phyloP scores from a whole-genome alignment of 2,329 filamentous ascomycete species.

The Cladosporium sphaerospermum region DNA sequence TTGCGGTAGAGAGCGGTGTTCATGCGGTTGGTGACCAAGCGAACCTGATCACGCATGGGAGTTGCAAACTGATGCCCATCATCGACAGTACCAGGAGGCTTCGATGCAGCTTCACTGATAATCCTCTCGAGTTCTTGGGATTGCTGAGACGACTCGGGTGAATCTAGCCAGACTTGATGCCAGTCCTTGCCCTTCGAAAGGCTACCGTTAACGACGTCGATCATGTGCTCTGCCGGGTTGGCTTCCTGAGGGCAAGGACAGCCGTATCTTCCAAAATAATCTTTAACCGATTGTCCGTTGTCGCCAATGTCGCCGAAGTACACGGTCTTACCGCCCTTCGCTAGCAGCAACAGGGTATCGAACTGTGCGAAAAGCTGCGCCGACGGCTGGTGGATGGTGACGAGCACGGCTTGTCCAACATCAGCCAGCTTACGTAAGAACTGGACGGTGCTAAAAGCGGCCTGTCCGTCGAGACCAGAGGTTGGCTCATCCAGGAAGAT shows the following conservation, averaged over 20 bases:
- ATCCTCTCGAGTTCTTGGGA: slow-evolving; percentile 37
- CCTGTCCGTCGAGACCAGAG: slow-evolving; percentile 56
- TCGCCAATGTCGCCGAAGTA: slow-evolving; percentile 57
- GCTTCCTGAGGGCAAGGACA: slow-evolving; percentile 45
- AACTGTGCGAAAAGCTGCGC: slow-evolving; percentile 62
- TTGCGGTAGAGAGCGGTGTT: slow-evolving; percentile 61
- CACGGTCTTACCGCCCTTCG: slow-evolving; percentile 58
- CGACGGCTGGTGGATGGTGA: slow-evolving; percentile 66
- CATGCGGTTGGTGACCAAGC: slow-evolving; percentile 40
- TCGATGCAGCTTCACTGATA: slow-evolving; percentile 31
- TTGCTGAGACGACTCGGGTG: slow-evolving; percentile 16
- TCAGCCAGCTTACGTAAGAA: slow-evolving; percentile 62
- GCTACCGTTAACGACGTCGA: slow-evolving; percentile 41
- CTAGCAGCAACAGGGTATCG: slow-evolving; percentile 58
- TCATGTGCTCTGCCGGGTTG: slow-evolving; percentile 52
- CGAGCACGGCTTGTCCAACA: slow-evolving; percentile 60
- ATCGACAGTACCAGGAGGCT: slow-evolving; percentile 31
- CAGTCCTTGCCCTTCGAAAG: slow-evolving; percentile 41
- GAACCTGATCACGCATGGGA: slow-evolving; percentile 36
- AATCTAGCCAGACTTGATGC: slow-evolving; percentile 41
- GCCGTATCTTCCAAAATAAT: slow-evolving; percentile 50
- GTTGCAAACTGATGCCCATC: slow-evolving; percentile 42
- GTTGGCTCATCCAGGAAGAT: slow-evolving; percentile 60
- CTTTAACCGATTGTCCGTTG: slow-evolving; percentile 34
- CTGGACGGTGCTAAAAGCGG: slow-evolving; percentile 59